These are phyloP conservation scores for Dunaliella sp. DNA, from an alignment of 139 green algal genomes.

Conservation along the genomic window DNA sequence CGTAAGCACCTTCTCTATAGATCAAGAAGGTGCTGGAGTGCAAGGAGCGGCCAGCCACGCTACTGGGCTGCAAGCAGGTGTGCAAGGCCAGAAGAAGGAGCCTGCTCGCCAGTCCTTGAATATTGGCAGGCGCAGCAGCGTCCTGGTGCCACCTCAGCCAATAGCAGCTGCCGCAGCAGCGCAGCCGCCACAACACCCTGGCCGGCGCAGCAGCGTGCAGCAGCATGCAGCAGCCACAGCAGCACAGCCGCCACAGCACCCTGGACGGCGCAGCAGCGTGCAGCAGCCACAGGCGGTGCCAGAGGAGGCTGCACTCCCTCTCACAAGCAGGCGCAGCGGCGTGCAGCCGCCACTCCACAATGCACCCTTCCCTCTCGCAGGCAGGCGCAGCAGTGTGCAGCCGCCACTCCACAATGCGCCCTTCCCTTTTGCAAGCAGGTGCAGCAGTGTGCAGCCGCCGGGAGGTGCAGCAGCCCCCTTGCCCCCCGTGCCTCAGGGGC, in stretches of 20 bases:
- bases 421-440: not conserved
- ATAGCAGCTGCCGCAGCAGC: not conserved
- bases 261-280: too few species aligned
- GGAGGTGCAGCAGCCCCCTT: not conserved
- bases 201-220: too few species aligned
- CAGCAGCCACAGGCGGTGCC: too few species aligned
- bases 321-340: not conserved
- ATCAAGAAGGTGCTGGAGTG: too few species aligned
- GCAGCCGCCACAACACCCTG: too few species aligned
- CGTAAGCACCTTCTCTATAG: too few species aligned
- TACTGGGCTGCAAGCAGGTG: too few species aligned
- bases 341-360: not conserved
- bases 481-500: not conserved
- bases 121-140: not conserved
- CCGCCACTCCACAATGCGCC: not conserved
- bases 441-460: constrained; percentile 8
- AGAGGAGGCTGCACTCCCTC: too few species aligned
- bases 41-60: too few species aligned
- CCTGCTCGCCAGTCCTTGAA: too few species aligned
- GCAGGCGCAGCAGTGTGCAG: not conserved
- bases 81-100: too few species aligned
- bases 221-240: not conserved
- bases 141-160: not conserved
- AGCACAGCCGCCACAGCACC: not conserved
- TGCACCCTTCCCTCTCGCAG: too few species aligned